A percentile compares a stretch with the other conserved stretches of the same genome.
Evolutionary conservation across 257 asterid genomes (phyloP).

Genomic region (Penstemon barbatus): DNA sequence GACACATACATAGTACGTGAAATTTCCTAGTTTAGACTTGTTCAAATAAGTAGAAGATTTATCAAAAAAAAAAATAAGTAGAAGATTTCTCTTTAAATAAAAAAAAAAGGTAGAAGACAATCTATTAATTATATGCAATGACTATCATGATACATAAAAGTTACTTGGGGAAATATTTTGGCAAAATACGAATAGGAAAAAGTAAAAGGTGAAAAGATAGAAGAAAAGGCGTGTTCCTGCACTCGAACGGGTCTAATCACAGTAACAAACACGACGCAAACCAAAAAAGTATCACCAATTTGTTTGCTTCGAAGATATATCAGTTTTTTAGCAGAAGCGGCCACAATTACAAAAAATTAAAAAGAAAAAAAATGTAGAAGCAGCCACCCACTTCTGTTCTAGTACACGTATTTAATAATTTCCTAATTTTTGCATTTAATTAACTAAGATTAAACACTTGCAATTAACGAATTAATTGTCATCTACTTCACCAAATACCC

Average conservation of each 20-base stretch:
- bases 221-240: too few species aligned
- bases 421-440: background rate
- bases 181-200: background rate
- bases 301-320: background rate
- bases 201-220: too few species aligned
- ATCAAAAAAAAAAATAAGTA: too few species aligned
- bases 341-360: background rate
- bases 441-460: background rate
- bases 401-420: background rate
- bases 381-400: too few species aligned
- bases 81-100: too few species aligned
- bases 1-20: too few species aligned
- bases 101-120: background rate
- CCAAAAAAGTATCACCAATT: background rate
- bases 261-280: slow-evolving; percentile 4
- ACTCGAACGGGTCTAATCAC: background rate
- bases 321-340: background rate
- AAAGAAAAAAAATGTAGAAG: too few species aligned
- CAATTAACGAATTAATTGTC: slow-evolving; percentile 11
- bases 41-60: background rate
- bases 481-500: slow-evolving; percentile 9
- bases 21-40: too few species aligned
- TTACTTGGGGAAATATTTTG: background rate
- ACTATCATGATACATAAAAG: background rate
- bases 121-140: too few species aligned